Evolutionary conservation across 2,329 filamentous ascomycete species (phyloP).

Genomic region (Penicillium sp.): DNA sequence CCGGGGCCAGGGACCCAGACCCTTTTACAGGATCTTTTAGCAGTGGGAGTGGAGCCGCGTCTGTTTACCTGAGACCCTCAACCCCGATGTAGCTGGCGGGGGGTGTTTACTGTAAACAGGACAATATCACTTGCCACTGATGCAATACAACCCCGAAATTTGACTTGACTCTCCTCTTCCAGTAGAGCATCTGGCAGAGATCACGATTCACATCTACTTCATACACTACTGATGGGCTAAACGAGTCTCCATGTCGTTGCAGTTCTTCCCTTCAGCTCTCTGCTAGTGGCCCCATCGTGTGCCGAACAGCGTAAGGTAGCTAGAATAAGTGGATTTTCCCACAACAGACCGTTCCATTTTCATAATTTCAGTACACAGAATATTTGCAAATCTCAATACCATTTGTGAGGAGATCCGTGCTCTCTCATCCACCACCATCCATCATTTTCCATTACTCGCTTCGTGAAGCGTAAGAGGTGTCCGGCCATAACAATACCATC

Average conservation of each 20-base stretch:
- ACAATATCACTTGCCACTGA: background rate
- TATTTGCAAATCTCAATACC: background rate
- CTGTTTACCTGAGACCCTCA: constrained; percentile 13
- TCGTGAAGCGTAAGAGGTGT: background rate
- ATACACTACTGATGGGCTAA: background rate
- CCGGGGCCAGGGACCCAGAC: constrained; percentile 6
- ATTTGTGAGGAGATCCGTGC: background rate
- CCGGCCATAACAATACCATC: background rate
- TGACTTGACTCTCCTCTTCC: background rate
- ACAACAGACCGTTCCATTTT: too few relatives aligned
- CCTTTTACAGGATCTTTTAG: background rate
- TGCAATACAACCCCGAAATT: background rate
- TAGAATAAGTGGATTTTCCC: background rate
- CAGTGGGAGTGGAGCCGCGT: background rate
- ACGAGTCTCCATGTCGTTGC: background rate
- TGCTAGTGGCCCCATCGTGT: background rate
- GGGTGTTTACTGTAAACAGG: constrained; percentile 1
- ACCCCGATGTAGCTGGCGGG: constrained; percentile 5
- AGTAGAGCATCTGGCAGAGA: background rate
- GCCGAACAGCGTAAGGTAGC: background rate
- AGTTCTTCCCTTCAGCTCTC: background rate
- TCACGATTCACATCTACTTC: background rate
- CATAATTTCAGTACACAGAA: background rate
- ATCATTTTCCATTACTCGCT: background rate
- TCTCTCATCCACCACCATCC: background rate